Base-by-base conservation (phyloP, 352 stramenopile species). In the Globisporangium sylvaticum region DNA sequence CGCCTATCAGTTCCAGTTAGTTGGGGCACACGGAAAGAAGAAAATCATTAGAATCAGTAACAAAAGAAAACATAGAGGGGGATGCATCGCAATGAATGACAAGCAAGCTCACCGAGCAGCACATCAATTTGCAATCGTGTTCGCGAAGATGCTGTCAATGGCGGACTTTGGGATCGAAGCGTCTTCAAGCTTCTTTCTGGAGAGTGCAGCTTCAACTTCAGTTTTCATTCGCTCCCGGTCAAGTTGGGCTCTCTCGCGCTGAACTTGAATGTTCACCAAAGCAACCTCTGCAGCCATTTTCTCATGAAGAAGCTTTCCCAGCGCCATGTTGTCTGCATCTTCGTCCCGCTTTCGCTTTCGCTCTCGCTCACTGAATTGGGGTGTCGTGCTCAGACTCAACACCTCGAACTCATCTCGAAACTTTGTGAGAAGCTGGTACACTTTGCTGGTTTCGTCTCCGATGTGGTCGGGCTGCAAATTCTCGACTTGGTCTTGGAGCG, bases 1-100 rank as follows among this genome's bases (percentile, higher is more conserved):
- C 81, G 64, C 80, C 83, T 14, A 85, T 91, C 68, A 89, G 81
- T 65, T 91, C 81, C 50, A 89, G 78, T 58, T 88, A 83, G 63
- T 15, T 52, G 53, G 34, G 15, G 53, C 29, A 59, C 42, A 58
- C n/a, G 62, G 46, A 25, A 53, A 63, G 15, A 60, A 59, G 5
- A 15, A 44, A 63, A 50, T 10, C 25, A 46, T 69, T 64, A 58
- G 55, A 58, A 42, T 24, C 64, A 58, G 3, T 24, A 50, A n/a
- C 42, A 50, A 34, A 50, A n/a, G 42, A 59, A 39, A 69, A 44
- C 55, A 69, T 69, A 69, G 64, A 69, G 55, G n/a, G 42, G 54
- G 55, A 37, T 59, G 8, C 59, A 69, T 57, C n/a, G 24, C 37
- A 64, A 52, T 29, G 24, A 52, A 64, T 52, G 31, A 31, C 31